Evolutionary conservation across 768 basidiomycete genomes (phyloP).

Genomic region (Podaxis sp.): DNA sequence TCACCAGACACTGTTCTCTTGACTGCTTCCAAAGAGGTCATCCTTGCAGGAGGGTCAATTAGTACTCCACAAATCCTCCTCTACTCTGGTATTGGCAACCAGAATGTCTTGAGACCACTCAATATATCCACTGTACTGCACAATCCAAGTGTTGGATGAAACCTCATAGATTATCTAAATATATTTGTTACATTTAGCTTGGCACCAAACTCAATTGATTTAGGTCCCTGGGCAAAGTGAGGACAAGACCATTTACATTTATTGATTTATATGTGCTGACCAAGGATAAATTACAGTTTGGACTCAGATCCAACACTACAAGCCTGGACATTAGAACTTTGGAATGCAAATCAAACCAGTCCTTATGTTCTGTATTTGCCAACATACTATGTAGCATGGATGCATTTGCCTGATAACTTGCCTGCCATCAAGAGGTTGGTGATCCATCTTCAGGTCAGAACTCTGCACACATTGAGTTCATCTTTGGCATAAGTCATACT

Average conservation of each 20-base stretch:
- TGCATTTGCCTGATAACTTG: constrained; percentile 6
- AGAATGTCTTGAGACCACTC: constrained; percentile 11
- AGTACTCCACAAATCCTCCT: constrained; percentile 20
- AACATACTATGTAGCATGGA: constrained; percentile 12
- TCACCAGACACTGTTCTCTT: constrained; percentile 2
- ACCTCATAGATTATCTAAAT: constrained; percentile 26
- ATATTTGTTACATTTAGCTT: neutral
- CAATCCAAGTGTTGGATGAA: constrained; percentile 29
- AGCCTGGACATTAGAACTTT: constrained; percentile 10
- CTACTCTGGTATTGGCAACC: constrained; percentile 21
- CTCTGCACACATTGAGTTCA: constrained; percentile 15
- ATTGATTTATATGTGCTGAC: neutral
- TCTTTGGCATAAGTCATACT: constrained; percentile 1
- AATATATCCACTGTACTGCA: constrained; percentile 25
- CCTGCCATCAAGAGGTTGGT: neutral
- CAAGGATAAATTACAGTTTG: neutral
- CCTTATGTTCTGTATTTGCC: neutral
- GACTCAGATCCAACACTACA: neutral
- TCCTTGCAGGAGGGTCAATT: constrained; percentile 18
- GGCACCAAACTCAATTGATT: constrained; percentile 5
- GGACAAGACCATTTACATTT: neutral
- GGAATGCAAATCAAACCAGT: constrained; percentile 15
- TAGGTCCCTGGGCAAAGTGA: constrained; percentile 14
- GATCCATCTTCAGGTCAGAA: constrained; percentile 16
- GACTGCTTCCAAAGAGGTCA: constrained; percentile 23